Conservation (phyloP, 257 asterid species). For the Salvia rosmarinus region DNA sequence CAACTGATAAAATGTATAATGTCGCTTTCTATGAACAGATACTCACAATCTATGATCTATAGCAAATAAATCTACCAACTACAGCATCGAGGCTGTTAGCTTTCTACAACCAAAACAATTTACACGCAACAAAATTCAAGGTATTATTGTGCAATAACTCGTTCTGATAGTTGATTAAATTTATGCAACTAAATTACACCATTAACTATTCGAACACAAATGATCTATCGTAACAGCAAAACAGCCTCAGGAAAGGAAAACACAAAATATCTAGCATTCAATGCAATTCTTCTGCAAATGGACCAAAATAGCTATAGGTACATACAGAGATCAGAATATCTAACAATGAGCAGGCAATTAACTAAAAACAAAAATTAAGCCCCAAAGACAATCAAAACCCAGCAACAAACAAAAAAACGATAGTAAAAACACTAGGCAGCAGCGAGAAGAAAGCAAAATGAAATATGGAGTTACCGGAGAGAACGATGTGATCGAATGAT, state of each 20-base stretch:
- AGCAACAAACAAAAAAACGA: neutral
- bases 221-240: conserved; percentile 20
- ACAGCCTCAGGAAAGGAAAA: neutral
- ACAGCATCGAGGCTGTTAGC: conserved; percentile 11
- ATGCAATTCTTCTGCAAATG: conserved; percentile 15
- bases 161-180: conserved; percentile 11
- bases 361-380: neutral
- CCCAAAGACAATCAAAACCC: neutral
- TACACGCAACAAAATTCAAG: conserved; percentile 10
- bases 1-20: neutral
- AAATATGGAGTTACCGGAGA: conserved; percentile 63
- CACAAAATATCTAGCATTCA: conserved; percentile 14
- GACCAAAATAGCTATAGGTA: conserved; percentile 18
- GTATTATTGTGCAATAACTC: neutral
- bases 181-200: neutral
- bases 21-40: conserved; percentile 15
- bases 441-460: conserved; percentile 9
- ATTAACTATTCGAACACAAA: conserved; percentile 25
- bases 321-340: conserved; percentile 24
- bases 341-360: neutral
- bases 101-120: conserved; percentile 1
- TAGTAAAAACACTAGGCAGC: neutral
- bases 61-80: conserved; percentile 18
- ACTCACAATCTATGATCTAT: neutral
- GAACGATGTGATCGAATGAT: conserved; percentile 73